Base-by-base conservation (phyloP, 805 yeast genomes). In the Ogataea henricii region DNA sequence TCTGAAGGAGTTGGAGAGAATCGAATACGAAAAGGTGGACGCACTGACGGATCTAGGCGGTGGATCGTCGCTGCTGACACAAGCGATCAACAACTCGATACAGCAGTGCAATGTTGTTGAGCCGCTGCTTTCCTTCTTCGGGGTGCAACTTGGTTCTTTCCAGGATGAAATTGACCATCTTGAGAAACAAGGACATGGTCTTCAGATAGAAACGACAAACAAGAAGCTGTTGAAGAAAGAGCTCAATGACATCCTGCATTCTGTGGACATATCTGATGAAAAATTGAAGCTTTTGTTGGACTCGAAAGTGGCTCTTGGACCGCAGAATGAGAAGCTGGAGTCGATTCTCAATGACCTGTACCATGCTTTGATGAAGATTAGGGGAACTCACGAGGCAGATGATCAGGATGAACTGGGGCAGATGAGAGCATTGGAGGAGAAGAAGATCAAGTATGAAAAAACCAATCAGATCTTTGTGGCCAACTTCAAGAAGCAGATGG, bases 161-260 rank as follows among this genome's bases (percentile, higher is more conserved):
- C 77, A 83, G 12, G 81, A 81, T 3, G 92, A 87, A 51, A 81
- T 91, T 43, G 77, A 79, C 39, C 78, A 76, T 43, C 82, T 90
- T 35, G 96, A 89, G 60, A 72, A 74, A 29, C 87, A 85, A 60
- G 83, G 91, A 2, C 81, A 85, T 57, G 96, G 96, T 41, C 66
- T 89, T 14, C 97, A 91, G 66, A 85, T 91, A 6, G 84, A 83
- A 55, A 81, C 92, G 4, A 82, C 88, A 37, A 91, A 91, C 67
- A 87, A 87, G 64, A 88, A 87, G 58, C 63, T 76, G n/a, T 70
- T 90, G 20, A 85, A 83, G 74, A 79, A 77, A 40, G 90, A 88
- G 51, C 73, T 90, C 46, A 78, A 79, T 33, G 79, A 76, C n/a
- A 73, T 90, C 39, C 67, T 90, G 51, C 77, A 78, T 41, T 85